These are phyloP conservation scores for Penicillium occitanis DNA, from an alignment of 2,329 filamentous ascomycete genomes.

Conservation along the genomic window DNA sequence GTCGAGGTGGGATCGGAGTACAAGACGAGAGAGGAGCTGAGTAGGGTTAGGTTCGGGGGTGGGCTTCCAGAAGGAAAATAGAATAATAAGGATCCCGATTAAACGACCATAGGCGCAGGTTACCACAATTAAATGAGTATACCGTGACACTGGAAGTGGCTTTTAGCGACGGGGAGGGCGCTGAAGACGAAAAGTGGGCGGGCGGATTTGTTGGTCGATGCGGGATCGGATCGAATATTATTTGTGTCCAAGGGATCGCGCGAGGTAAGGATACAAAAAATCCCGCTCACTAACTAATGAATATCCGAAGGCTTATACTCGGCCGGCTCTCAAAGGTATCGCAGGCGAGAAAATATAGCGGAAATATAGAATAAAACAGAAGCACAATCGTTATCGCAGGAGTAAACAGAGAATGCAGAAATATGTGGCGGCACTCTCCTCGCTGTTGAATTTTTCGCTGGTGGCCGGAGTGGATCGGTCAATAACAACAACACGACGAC, in stretches of 20 bases:
- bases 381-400: conserved; percentile 3
- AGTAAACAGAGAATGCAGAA: not conserved
- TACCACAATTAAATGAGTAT: conserved; percentile 20
- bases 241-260: conserved; percentile 17
- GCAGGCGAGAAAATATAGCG: not conserved
- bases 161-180: not conserved
- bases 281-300: conserved; percentile 17
- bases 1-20: not conserved
- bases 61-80: not conserved
- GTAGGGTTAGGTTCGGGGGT: not conserved
- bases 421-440: conserved; percentile 1
- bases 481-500: not conserved
- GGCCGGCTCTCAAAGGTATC: not conserved
- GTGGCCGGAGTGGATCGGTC: conserved; percentile 8
- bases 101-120: conserved; percentile 21
- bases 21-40: not conserved
- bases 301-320: conserved; percentile 14
- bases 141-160: not conserved
- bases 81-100: not conserved
- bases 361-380: not conserved
- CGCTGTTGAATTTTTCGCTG: conserved; percentile 9
- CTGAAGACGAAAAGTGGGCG: not conserved
- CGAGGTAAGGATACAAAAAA: conserved; percentile 20
- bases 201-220: not conserved
- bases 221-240: conserved; percentile 17